phyloP scores from a whole-genome alignment of 2,329 filamentous ascomycete species.

The Aspergillus novofumigatus region DNA sequence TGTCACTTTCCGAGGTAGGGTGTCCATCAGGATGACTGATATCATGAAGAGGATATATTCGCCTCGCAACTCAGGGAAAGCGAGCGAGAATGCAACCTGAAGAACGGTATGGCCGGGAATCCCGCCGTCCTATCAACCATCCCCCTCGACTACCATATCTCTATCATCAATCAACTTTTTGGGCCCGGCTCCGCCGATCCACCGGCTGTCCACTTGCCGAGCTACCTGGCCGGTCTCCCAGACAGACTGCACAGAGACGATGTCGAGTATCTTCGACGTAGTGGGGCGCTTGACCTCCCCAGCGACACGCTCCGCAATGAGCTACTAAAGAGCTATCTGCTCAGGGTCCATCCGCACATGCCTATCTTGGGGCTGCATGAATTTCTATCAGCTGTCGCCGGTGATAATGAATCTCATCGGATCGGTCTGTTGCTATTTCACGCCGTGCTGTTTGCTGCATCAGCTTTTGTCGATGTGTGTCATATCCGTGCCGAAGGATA shows the following conservation, averaged over 20 bases:
- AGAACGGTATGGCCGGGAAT: neutral
- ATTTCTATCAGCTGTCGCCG: conserved; percentile 1
- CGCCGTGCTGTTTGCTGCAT: conserved; percentile 7
- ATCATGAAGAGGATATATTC: neutral
- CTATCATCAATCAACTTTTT: conserved; percentile 6
- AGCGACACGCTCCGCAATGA: neutral
- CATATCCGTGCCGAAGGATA: conserved; percentile 5
- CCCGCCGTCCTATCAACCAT: neutral
- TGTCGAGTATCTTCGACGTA: conserved; percentile 1
- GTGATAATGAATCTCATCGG: neutral
- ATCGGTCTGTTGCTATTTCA: conserved; percentile 9
- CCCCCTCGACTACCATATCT: conserved; percentile 5
- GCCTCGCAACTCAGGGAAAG: neutral
- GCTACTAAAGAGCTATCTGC: conserved; percentile 4
- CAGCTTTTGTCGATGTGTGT: conserved; percentile 4
- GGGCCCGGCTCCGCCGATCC: neutral
- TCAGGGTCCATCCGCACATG: conserved; percentile 6
- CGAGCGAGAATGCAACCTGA: neutral
- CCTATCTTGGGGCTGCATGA: conserved; percentile 3
- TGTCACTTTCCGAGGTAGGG: neutral
- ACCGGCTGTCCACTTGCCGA: neutral
- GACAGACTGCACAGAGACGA: neutral
- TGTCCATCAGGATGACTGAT: neutral
- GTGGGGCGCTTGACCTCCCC: conserved; percentile 3
- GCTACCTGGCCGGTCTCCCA: conserved; percentile 1